Evolutionary conservation across 2,329 filamentous ascomycete species (phyloP), one percentile per base, ranked within the genome.

Genomic region (Torrubiella hemipterigena): DNA sequence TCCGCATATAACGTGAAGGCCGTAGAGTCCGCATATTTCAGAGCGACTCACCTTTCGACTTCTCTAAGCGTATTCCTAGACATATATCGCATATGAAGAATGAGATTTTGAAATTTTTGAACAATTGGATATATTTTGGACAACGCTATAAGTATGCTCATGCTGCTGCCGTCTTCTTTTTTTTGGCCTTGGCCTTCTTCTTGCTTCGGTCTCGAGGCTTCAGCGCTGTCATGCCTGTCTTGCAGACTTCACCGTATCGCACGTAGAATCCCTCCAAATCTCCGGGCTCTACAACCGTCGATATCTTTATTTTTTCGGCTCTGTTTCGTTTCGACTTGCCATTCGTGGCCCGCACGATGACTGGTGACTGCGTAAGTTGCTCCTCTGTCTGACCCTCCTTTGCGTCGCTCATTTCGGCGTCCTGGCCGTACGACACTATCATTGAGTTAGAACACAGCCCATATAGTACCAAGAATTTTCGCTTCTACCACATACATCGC

Each of bases 191-290:
- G 45, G 81, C 77, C 52, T 81, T 83, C 63, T 78, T 77, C 68
- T 84, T 89, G 56, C 81, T 93, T 49, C 86, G 73, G 59, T 96
- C 89, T 44, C 91, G 71, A 51, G 93, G 94, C 73, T 94, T 96
- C 58, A 98, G 52, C 7, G 79, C 77, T 29, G 72, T 68, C 86
- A 96, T 95, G 6, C 86, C 85, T 0, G 69, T 63, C 63, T 93
- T 95, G 59, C 87, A 95, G 4, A 86, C 69, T 43, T 96, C 91
- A 15, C 86, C 87, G 60, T 96, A 98, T 31, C 73, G 69, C 18
- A 65, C 61, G 54, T 86, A 98, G 50, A 98, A 98, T 0, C 55
- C 62, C 32, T 93, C 86, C 9, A 96, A 54, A 5, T 80, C 73
- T 35, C 78, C 73, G 1, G 81, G 73, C 33, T 80, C 68, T 1